Evolutionary conservation across 2,329 filamentous ascomycete genomes (phyloP).

Genomic region (Pseudocercospora macadamiae): DNA sequence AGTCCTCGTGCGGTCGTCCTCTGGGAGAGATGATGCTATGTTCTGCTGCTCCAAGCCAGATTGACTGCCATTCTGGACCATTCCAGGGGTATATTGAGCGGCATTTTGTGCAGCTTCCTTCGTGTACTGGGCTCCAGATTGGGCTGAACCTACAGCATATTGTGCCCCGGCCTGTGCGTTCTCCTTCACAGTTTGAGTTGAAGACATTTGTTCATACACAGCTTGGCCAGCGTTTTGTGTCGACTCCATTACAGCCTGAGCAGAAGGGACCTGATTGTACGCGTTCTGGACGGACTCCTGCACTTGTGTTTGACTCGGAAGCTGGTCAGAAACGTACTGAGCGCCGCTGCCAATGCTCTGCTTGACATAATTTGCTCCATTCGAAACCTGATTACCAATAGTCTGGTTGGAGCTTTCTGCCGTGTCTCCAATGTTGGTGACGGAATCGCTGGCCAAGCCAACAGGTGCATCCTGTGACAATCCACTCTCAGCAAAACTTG

Average conservation of each 20-base stretch:
- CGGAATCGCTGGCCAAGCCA: too few species aligned
- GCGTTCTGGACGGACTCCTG: neutral
- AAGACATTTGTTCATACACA: conserved; percentile 4
- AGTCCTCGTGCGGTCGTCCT: neutral
- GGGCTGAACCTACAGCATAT: neutral
- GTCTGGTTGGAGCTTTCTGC: neutral
- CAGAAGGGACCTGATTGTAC: neutral
- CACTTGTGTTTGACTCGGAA: neutral
- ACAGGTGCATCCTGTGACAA: conserved; percentile 5
- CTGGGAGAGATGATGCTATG: neutral
- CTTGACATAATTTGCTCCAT: conserved; percentile 7
- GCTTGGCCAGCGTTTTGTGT: neutral
- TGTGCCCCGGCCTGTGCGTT: neutral
- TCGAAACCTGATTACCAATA: conserved; percentile 5
- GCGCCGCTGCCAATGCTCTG: neutral
- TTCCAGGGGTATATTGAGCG: neutral
- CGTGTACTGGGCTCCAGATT: neutral
- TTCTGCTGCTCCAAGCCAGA: neutral
- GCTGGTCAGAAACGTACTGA: conserved; percentile 3
- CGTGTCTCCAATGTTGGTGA: neutral
- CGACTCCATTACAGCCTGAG: neutral
- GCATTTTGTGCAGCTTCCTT: conserved; percentile 1
- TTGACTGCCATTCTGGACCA: neutral
- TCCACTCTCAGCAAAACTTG: neutral
- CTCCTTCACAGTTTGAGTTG: conserved; percentile 10